A percentile compares a stretch with the other conserved stretches of the same genome.
Conservation (phyloP, 768 basidiomycete genomes). For the Agrocybe praecox region DNA sequence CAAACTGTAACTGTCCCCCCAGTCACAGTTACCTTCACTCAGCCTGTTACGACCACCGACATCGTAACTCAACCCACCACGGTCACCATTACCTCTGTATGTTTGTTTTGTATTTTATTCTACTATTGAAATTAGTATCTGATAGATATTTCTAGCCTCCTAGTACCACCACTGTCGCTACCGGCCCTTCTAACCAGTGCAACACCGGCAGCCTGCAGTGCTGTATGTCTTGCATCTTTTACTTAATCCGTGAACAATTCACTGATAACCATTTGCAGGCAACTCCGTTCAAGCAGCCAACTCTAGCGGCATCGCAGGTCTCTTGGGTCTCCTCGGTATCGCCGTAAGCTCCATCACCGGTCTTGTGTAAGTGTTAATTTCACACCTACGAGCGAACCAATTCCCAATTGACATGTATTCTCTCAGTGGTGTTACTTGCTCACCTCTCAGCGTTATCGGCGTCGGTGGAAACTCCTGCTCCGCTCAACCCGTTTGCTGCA, state of each 20-base stretch:
- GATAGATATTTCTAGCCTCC: constrained; percentile 11
- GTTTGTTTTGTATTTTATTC: neutral
- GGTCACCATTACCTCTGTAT: constrained; percentile 15
- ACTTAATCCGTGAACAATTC: neutral
- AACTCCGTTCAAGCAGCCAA: constrained; percentile 14
- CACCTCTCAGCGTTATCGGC: constrained; percentile 26
- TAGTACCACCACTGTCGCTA: constrained; percentile 17
- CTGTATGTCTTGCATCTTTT: constrained; percentile 20
- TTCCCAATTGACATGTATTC: neutral
- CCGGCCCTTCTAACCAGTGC: constrained; percentile 28
- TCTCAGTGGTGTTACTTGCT: constrained; percentile 34
- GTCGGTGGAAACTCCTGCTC: constrained; percentile 29
- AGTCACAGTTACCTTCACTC: neutral
- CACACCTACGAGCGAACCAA: neutral
- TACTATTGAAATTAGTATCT: neutral
- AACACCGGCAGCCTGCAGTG: constrained; percentile 29
- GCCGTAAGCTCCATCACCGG: constrained; percentile 23
- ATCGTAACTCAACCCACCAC: constrained; percentile 3
- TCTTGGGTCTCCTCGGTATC: constrained; percentile 34
- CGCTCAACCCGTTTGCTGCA: constrained; percentile 39
- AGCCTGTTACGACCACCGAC: neutral
- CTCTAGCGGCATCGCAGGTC: constrained; percentile 14
- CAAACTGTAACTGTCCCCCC: neutral
- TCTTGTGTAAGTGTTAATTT: constrained; percentile 16
- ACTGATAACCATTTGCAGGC: neutral